Conservation (phyloP, 371 early-diverging fungal species). For the Mycotypha africana region DNA sequence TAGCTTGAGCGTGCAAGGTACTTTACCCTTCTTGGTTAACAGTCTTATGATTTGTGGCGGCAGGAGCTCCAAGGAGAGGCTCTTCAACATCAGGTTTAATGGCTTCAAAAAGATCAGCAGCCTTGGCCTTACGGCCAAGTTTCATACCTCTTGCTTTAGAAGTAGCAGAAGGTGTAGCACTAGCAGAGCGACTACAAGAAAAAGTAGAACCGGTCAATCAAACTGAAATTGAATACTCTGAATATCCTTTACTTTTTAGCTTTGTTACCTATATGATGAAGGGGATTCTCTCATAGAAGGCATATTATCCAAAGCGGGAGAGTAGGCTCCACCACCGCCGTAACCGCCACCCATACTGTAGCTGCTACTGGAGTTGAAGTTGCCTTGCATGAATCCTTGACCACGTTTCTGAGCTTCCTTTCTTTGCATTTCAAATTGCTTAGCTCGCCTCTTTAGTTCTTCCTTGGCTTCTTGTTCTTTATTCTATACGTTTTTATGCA, state of each 20-base stretch:
- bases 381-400: slow-evolving; percentile 47
- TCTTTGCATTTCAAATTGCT: slow-evolving; percentile 86
- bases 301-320: slow-evolving; percentile 44
- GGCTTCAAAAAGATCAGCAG: slow-evolving; percentile 75
- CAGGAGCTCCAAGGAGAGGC: too few species aligned
- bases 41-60: too few species aligned
- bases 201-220: too few species aligned
- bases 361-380: slow-evolving; percentile 38
- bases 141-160: slow-evolving; percentile 87
- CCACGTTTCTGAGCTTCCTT: slow-evolving; percentile 81
- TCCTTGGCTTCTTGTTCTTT: slow-evolving; percentile 97
- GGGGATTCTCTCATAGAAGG: slow-evolving; percentile 26
- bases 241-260: background rate
- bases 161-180: slow-evolving; percentile 24
- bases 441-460: slow-evolving; percentile 88
- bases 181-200: slow-evolving; percentile 17
- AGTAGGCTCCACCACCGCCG: slow-evolving; percentile 35
- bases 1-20: too few species aligned
- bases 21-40: slow-evolving; percentile 19
- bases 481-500: too few species aligned
- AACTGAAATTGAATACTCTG: too few species aligned
- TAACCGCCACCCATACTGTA: slow-evolving; percentile 4
- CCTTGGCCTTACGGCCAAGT: slow-evolving; percentile 84
- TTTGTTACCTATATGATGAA: slow-evolving; percentile 13
- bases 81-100: slow-evolving; percentile 74